Evolutionary conservation across 176 grass and related monocot genomes (phyloP).

Genomic region (Triticum timopheevii): DNA sequence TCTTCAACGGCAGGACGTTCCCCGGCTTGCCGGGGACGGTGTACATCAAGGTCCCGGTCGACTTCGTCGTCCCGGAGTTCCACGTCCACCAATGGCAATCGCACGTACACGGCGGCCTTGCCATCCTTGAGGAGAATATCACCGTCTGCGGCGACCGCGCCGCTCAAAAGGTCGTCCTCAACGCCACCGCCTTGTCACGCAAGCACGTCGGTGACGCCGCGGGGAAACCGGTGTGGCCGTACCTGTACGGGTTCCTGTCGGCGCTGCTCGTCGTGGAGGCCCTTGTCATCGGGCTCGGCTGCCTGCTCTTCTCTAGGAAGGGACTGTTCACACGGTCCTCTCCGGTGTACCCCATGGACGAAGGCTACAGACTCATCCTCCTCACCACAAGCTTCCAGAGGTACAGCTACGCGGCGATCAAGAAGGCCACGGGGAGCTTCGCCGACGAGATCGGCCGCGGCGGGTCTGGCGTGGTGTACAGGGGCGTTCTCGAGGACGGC

Average conservation of each 20-base stretch:
- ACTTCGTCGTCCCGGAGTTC: conserved; percentile 10
- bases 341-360: conserved; percentile 7
- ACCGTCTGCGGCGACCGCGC: not conserved
- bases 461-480: conserved; percentile 54
- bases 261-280: conserved; percentile 50
- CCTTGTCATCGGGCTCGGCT: conserved; percentile 32
- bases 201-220: not conserved
- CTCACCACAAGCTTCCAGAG: conserved; percentile 31
- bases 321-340: conserved; percentile 32
- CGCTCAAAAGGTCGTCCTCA: not conserved
- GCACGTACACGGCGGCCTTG: not conserved
- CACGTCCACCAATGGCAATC: conserved; percentile 36
- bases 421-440: conserved; percentile 52
- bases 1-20: conserved; percentile 52
- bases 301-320: conserved; percentile 46
- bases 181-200: not conserved
- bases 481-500: conserved; percentile 29
- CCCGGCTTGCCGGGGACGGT: conserved; percentile 37
- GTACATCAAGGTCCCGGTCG: conserved; percentile 49
- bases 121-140: not conserved
- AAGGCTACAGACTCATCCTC: conserved; percentile 55
- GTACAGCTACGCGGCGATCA: conserved; percentile 50
- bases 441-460: conserved; percentile 39
- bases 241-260: conserved; percentile 45
- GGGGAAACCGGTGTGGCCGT: conserved; percentile 23